Evolutionary conservation across 106 monocot genomes (phyloP).

Genomic region (Narthecium ossifragum): DNA sequence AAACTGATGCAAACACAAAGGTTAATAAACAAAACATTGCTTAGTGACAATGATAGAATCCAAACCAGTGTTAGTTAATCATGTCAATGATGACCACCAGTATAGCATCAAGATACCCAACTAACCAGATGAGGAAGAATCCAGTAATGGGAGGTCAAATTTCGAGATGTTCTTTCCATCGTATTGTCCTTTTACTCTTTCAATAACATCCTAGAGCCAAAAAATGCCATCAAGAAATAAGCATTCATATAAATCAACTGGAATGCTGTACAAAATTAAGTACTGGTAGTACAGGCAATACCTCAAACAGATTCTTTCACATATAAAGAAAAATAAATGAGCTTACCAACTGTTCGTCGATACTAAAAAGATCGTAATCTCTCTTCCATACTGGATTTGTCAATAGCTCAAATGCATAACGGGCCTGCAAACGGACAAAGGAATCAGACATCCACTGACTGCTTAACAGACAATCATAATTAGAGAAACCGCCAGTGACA

Average conservation of each 20-base stretch:
- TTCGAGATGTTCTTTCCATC: constrained; percentile 38
- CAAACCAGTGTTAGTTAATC: too few relatives aligned
- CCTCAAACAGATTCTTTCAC: background rate
- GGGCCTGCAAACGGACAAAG: constrained; percentile 41
- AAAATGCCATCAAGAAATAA: background rate
- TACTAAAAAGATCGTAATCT: constrained; percentile 80
- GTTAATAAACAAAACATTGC: constrained; percentile 1
- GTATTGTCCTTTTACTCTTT: constrained; percentile 41
- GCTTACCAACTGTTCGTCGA: constrained; percentile 83
- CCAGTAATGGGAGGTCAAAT: constrained; percentile 61
- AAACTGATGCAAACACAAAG: background rate
- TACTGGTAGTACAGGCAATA: background rate
- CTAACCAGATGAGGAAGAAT: constrained; percentile 45
- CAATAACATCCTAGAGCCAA: constrained; percentile 47
- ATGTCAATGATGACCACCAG: too few relatives aligned
- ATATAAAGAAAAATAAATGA: background rate
- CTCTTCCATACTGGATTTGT: constrained; percentile 81
- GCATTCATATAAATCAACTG: background rate
- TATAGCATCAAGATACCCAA: too few relatives aligned
- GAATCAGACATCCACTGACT: too few relatives aligned
- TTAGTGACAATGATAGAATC: too few relatives aligned
- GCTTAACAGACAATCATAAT: too few relatives aligned
- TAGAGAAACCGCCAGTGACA: background rate
- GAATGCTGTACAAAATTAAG: background rate
- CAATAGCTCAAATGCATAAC: constrained; percentile 88